phyloP scores from a whole-genome alignment of 805 yeast species.

The Cyberlindnera veronae region DNA sequence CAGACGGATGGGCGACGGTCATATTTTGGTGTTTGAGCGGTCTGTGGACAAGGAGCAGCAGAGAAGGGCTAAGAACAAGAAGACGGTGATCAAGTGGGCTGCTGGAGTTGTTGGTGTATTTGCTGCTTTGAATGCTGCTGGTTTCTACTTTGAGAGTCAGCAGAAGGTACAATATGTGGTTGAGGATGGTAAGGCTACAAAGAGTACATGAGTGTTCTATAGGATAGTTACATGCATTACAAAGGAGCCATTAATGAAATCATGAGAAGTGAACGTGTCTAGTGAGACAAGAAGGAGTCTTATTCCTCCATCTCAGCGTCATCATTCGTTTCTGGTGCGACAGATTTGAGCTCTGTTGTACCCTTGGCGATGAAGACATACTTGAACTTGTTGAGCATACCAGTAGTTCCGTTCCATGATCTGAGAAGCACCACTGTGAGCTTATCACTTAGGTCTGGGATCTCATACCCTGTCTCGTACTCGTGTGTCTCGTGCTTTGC shows the following conservation, averaged over 20 bases:
- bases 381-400: conserved; percentile 66
- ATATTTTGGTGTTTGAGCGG: conserved; percentile 40
- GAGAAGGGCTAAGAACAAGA: conserved; percentile 1
- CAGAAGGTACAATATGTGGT: not conserved
- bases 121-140: conserved; percentile 2
- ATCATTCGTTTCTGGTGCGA: conserved; percentile 10
- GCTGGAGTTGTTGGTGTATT: not conserved
- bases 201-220: not conserved
- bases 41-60: conserved; percentile 16
- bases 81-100: not conserved
- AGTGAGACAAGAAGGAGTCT: not conserved
- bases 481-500: conserved; percentile 58
- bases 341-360: conserved; percentile 15
- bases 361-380: conserved; percentile 25
- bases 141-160: conserved; percentile 3
- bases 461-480: conserved; percentile 62
- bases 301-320: conserved; percentile 15
- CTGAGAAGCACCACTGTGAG: conserved; percentile 57
- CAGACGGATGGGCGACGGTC: conserved; percentile 28
- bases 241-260: not conserved
- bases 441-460: conserved; percentile 68
- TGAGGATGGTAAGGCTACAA: conserved; percentile 4
- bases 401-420: conserved; percentile 79
- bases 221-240: conserved; percentile 2
- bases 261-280: not conserved